These are phyloP conservation scores for Ciborinia camelliae DNA, from an alignment of 2,329 filamentous ascomycete species.

Conservation along the genomic window DNA sequence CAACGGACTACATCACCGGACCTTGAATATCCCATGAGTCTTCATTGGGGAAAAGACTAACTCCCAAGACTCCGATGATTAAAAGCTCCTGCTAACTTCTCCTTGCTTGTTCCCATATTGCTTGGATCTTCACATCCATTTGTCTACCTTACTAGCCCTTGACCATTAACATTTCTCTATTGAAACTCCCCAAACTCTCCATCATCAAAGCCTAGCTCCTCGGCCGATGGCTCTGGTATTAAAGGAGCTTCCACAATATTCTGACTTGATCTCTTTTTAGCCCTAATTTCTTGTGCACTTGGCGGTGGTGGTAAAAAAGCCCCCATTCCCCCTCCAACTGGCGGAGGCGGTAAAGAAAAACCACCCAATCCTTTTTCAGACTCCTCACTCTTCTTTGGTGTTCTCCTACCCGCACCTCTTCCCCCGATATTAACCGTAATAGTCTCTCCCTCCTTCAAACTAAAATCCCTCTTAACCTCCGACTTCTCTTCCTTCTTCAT, in stretches of 20 bases:
- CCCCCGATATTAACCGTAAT: constrained; percentile 76
- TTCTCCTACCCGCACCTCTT: constrained; percentile 38
- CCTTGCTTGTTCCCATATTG: background rate
- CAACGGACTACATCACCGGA: background rate
- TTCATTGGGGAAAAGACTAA: background rate
- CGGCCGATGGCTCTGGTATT: constrained; percentile 39
- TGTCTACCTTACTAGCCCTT: background rate
- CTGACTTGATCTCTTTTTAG: constrained; percentile 53
- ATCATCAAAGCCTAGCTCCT: constrained; percentile 79
- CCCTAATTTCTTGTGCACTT: constrained; percentile 57
- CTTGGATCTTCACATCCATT: background rate
- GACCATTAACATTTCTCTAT: constrained; percentile 22
- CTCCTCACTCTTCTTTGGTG: constrained; percentile 28
- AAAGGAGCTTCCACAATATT: constrained; percentile 43
- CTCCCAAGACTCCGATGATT: background rate
- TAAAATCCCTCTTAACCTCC: constrained; percentile 68
- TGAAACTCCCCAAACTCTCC: constrained; percentile 83
- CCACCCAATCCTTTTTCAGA: constrained; percentile 27
- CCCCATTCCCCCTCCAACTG: constrained; percentile 35
- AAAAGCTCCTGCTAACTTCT: background rate
- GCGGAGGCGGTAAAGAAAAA: constrained; percentile 72
- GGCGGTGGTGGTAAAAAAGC: constrained; percentile 65
- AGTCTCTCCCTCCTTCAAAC: constrained; percentile 84
- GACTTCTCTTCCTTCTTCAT: constrained; percentile 39
- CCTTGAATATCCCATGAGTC: background rate